phyloP scores from a whole-genome alignment of 2,329 filamentous ascomycete species.

The Shiraia bambusicola region DNA sequence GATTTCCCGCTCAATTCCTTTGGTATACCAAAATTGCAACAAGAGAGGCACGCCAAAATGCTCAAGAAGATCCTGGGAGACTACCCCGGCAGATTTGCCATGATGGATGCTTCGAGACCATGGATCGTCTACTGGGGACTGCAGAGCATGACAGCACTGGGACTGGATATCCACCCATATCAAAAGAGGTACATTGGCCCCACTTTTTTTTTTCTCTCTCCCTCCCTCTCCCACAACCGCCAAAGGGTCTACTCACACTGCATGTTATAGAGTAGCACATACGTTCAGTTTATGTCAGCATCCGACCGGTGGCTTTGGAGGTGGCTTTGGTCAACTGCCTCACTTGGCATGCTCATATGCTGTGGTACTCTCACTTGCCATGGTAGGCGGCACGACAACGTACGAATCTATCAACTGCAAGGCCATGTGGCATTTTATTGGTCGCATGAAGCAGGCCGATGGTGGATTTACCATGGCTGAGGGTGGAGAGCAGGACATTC shows the following conservation, averaged over 20 bases:
- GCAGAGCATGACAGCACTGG: slow-evolving; percentile 71
- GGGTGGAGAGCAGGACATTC: slow-evolving; percentile 89
- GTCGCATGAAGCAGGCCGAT: slow-evolving; percentile 77
- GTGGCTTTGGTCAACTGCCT: slow-evolving; percentile 85
- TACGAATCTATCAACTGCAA: slow-evolving; percentile 78
- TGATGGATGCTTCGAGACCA: slow-evolving; percentile 81
- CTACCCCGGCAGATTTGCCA: slow-evolving; percentile 70
- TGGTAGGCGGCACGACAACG: slow-evolving; percentile 73
- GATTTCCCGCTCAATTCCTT: slow-evolving; percentile 63
- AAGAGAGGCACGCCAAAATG: slow-evolving; percentile 62
- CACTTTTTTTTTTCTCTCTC: neutral
- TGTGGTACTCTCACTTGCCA: slow-evolving; percentile 72
- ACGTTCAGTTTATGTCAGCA: slow-evolving; percentile 86
- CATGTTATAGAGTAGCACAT: slow-evolving; percentile 57
- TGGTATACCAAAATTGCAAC: slow-evolving; percentile 74
- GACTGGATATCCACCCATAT: slow-evolving; percentile 69
- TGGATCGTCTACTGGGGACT: slow-evolving; percentile 96
- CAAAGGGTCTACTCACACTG: too few species aligned
- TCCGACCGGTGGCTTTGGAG: slow-evolving; percentile 79
- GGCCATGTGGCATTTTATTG: slow-evolving; percentile 89
- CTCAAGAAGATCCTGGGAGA: slow-evolving; percentile 56
- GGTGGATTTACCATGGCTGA: slow-evolving; percentile 88
- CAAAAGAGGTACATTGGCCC: slow-evolving; percentile 57
- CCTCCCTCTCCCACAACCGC: neutral
- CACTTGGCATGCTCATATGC: slow-evolving; percentile 92